Evolutionary conservation across 2,329 filamentous ascomycete species (phyloP).

Genomic region (Fusarium liriodendri): DNA sequence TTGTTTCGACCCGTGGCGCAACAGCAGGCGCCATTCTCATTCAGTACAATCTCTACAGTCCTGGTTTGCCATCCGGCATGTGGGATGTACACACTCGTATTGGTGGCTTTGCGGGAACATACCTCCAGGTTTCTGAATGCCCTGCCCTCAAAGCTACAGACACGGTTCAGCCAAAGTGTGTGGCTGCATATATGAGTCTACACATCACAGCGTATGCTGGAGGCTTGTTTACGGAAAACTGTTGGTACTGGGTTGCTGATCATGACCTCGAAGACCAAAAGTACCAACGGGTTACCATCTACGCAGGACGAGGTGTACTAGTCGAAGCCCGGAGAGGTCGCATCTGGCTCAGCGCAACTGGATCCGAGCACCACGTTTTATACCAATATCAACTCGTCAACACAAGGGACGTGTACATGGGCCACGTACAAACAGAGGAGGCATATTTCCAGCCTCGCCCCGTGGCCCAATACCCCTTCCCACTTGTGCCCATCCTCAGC

Average conservation of each 20-base stretch:
- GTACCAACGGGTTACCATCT: constrained; percentile 63
- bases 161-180: constrained; percentile 47
- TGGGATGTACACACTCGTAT: constrained; percentile 85
- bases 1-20: constrained; percentile 75
- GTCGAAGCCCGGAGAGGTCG: constrained; percentile 52
- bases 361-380: constrained; percentile 73
- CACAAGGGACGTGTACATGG: constrained; percentile 71
- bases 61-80: constrained; percentile 61
- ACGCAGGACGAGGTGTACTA: constrained; percentile 62
- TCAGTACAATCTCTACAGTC: constrained; percentile 75
- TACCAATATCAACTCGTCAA: constrained; percentile 75
- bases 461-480: constrained; percentile 67
- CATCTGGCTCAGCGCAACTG: constrained; percentile 73
- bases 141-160: constrained; percentile 59
- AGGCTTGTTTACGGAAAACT: constrained; percentile 56
- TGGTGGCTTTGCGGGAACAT: constrained; percentile 77
- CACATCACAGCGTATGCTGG: constrained; percentile 54
- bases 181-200: constrained; percentile 57
- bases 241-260: constrained; percentile 62
- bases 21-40: constrained; percentile 76
- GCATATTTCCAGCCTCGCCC: constrained; percentile 79
- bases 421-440: constrained; percentile 76
- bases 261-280: constrained; percentile 65
- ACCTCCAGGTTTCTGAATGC: constrained; percentile 75
- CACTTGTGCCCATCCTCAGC: constrained; percentile 50